Conservation (phyloP, 108 stramenopile genomes). For the Conticribra guillardii region DNA sequence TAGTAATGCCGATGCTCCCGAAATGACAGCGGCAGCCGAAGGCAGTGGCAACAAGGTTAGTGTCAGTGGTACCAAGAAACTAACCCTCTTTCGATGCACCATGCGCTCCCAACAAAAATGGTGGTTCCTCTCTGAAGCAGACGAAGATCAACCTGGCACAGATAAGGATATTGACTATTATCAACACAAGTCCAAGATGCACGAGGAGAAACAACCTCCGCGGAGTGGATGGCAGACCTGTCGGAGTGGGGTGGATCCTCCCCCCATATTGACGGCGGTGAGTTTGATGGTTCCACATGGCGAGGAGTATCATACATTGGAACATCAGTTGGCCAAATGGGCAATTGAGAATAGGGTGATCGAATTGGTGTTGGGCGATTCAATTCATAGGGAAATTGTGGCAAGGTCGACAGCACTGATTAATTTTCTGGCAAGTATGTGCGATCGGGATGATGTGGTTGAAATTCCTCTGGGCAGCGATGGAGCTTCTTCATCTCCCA, state of each 20-base stretch:
- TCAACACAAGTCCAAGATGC: slow-evolving; percentile 89
- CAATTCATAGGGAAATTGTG: slow-evolving; percentile 84
- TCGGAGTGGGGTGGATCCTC: slow-evolving; percentile 75
- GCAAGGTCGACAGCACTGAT: slow-evolving; percentile 72
- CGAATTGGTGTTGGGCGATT: slow-evolving; percentile 80
- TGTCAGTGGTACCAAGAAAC: slow-evolving; percentile 59
- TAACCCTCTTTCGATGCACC: slow-evolving; percentile 92
- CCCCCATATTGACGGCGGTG: slow-evolving; percentile 65
- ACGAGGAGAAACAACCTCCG: slow-evolving; percentile 85
- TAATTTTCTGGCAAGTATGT: slow-evolving; percentile 86
- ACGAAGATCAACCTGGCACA: slow-evolving; percentile 94
- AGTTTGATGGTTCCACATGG: slow-evolving; percentile 80
- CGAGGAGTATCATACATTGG: slow-evolving; percentile 76
- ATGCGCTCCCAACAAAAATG: slow-evolving; percentile 97
- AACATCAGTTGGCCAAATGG: slow-evolving; percentile 82
- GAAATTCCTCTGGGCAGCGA: slow-evolving; percentile 8
- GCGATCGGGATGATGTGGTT: slow-evolving; percentile 49
- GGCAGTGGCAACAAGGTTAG: background rate
- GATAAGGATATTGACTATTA: slow-evolving; percentile 99
- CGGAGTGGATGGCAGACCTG: slow-evolving; percentile 82
- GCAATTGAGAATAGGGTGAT: slow-evolving; percentile 86
- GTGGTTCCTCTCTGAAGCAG: slow-evolving; percentile 98
- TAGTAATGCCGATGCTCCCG: background rate
- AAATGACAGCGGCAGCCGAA: background rate
- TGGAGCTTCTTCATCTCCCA: background rate